These are phyloP conservation scores for Helianthus tuberosus DNA, from an alignment of 129 eudicot genomes.

Conservation along the genomic window DNA sequence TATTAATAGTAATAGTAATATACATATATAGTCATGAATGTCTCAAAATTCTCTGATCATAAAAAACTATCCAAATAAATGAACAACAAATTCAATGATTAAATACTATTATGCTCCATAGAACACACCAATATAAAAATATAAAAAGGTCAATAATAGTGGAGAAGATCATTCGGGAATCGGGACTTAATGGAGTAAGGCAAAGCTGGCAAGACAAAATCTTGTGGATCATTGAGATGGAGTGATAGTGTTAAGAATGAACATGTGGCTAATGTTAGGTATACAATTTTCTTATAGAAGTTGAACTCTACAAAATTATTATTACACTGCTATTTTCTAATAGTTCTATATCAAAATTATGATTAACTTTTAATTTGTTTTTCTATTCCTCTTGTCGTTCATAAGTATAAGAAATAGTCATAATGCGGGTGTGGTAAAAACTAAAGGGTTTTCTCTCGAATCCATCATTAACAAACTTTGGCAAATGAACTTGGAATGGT, in stretches of 20 bases:
- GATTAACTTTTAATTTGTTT: not conserved
- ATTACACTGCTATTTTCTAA: not conserved
- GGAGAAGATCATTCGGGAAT: conserved; percentile 26
- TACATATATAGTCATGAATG: not conserved
- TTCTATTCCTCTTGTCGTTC: not conserved
- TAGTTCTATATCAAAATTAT: not conserved
- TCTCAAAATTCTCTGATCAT: not conserved
- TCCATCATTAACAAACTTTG: not conserved
- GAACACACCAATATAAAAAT: conserved; percentile 8
- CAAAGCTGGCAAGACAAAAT: conserved; percentile 22
- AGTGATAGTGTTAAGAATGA: conserved; percentile 25
- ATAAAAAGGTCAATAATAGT: not conserved
- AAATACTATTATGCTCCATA: not conserved
- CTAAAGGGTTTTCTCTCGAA: not conserved
- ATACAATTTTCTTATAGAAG: not conserved
- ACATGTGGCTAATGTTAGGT: conserved; percentile 17
- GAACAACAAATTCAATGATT: not conserved
- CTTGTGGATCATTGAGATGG: conserved; percentile 24
- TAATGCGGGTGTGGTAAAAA: not conserved
- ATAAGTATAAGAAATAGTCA: not conserved
- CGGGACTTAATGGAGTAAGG: conserved; percentile 16
- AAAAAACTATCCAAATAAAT: not conserved
- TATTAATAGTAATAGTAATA: too few species aligned
- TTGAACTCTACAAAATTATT: conserved; percentile 1
- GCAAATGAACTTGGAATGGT: too few species aligned